Base-by-base conservation (phyloP, 208 protist genomes). In the Naegleria gruberi region DNA sequence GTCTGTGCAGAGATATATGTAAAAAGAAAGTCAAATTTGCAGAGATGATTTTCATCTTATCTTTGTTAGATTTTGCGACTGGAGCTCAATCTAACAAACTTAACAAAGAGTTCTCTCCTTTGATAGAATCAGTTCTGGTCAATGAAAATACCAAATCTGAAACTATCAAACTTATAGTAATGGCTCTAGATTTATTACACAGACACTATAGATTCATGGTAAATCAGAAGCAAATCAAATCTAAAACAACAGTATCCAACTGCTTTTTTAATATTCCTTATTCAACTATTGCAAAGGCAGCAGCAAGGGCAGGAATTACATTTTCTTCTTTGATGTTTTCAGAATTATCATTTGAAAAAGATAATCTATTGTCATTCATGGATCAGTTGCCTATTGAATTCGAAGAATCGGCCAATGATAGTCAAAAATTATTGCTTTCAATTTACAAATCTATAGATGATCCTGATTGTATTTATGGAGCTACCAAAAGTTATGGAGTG, bases 401-500 rank as follows among this genome's bases (percentile, higher is more conserved):
- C 42, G 84, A 89, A 81, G 47, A 89, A 43, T 0, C n/a, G 40
- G 51, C 12, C 37, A 19, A n/a, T 0, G 19, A 40, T 34, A 12
- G 44, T 1, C 40, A 77, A 19, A 77, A 45, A n/a, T 45, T 89
- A 19, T n/a, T 89, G 5, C 46, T 89, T 0, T 5, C 15, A 40
- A 19, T 37, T 37, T 89, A 89, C 26, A n/a, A 45, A 8, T 0
- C 15, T 17, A 89, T 89, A 12, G 51, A 89, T 45, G 86, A 89
- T 30, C 46, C 51, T 40, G 86, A 89, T 89, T 6, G 40, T 43
- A 81, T 89, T 81, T 73, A 89, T 89, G 86, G 86, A 7, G 51
- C 81, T 5, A 81, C 10, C 1, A 42, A 37, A 26, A 89, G 51
- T n/a, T 88, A 88, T 88, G 86, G 51, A 37, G 30, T 89, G 0